A percentile compares a stretch with the other conserved stretches of the same genome.
These are phyloP conservation scores for Ambispora gerdemannii DNA, from an alignment of 192 early-diverging fungal species.

Conservation along the genomic window DNA sequence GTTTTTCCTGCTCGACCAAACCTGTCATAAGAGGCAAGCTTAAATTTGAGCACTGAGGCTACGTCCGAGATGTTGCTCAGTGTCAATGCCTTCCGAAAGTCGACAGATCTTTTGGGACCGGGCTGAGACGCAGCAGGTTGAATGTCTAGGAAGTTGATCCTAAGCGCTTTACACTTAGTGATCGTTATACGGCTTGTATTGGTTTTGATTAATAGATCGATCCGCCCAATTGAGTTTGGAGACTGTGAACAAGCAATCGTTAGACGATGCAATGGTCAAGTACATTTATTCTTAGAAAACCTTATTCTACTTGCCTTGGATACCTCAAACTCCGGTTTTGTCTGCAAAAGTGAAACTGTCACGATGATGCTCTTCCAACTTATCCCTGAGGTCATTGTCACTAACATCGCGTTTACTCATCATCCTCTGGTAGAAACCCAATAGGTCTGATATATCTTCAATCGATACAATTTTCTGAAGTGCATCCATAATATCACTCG, in stretches of 20 bases:
- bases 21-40: constrained; percentile 26
- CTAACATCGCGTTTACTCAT: constrained; percentile 26
- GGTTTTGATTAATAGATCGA: constrained; percentile 32
- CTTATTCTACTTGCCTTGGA: constrained; percentile 32
- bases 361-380: constrained; percentile 32
- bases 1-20: constrained; percentile 31
- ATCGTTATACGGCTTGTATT: constrained; percentile 31
- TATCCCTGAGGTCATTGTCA: constrained; percentile 32
- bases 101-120: constrained; percentile 21
- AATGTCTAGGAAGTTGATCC: constrained; percentile 36
- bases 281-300: constrained; percentile 32
- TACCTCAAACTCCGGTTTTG: constrained; percentile 33
- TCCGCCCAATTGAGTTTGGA: constrained; percentile 28
- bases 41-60: constrained; percentile 26
- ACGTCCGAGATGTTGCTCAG: constrained; percentile 21
- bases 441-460: constrained; percentile 14
- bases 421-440: constrained; percentile 12
- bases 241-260: background rate
- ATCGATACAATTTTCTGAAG: constrained; percentile 24
- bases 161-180: constrained; percentile 35
- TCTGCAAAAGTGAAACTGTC: constrained; percentile 35
- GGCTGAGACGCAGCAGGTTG: constrained; percentile 29
- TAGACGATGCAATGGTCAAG: no score
- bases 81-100: constrained; percentile 25
- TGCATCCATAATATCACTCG: constrained; percentile 25